phyloP scores from a whole-genome alignment of 345 rosid genomes.

The Eucalyptus polybractea region DNA sequence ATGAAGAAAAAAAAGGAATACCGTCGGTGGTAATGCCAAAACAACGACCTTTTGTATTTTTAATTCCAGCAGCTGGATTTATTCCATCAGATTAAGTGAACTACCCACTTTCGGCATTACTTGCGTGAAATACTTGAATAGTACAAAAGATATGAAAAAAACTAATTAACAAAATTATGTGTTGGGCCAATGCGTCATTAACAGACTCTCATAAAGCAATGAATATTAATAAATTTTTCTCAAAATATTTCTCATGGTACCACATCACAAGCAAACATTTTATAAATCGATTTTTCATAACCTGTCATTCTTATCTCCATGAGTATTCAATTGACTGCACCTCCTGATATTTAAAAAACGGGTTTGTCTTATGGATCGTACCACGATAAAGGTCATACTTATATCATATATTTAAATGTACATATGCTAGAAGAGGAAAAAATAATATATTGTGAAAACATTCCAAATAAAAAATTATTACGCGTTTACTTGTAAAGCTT shows the following conservation, averaged over 20 bases:
- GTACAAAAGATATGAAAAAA: background rate
- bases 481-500: background rate
- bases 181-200: background rate
- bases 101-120: background rate
- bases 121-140: background rate
- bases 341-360: accelerated
- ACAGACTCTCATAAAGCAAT: background rate
- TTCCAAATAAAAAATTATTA: background rate
- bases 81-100: background rate
- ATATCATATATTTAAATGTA: too few relatives aligned
- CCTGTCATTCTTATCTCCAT: background rate
- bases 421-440: background rate
- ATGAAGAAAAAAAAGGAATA: background rate
- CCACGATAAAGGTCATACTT: background rate
- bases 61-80: background rate
- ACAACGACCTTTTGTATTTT: background rate
- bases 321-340: background rate
- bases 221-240: background rate
- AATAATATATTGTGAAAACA: too few relatives aligned
- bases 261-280: background rate
- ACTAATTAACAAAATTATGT: background rate
- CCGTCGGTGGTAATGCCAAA: background rate
- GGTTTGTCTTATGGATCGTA: background rate
- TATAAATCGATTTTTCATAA: background rate
- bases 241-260: background rate